phyloP scores from a whole-genome alignment of 202 grass and related monocot genomes.

The Panicum virgatum region DNA sequence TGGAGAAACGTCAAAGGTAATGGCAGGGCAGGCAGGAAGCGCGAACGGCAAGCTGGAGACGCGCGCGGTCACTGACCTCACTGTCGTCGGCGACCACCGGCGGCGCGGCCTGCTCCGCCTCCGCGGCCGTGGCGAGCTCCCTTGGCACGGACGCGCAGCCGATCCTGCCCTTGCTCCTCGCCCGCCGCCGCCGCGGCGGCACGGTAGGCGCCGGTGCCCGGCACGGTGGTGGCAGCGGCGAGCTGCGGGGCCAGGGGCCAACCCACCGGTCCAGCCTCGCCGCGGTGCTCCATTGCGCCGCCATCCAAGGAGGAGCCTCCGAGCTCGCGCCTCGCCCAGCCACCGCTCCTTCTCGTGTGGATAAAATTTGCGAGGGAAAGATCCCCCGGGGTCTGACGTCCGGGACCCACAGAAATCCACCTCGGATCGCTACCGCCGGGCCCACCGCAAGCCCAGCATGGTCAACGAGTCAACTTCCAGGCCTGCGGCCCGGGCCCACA shows the following conservation, averaged over 20 bases:
- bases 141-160: constrained; percentile 15
- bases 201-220: too few species aligned
- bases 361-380: constrained; percentile 35
- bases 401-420: constrained; percentile 3
- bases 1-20: neutral
- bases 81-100: neutral
- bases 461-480: neutral
- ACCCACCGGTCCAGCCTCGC: constrained; percentile 14
- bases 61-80: constrained; percentile 33
- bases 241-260: neutral
- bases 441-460: neutral
- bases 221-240: neutral
- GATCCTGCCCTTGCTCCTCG: neutral
- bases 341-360: constrained; percentile 15
- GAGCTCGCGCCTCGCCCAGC: neutral
- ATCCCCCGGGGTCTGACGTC: neutral
- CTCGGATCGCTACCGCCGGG: neutral
- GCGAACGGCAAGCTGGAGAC: neutral
- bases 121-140: constrained; percentile 17
- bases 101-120: neutral
- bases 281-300: constrained; percentile 44
- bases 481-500: neutral
- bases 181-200: neutral
- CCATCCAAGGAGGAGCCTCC: constrained; percentile 32
- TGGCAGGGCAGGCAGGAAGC: neutral